A percentile compares a stretch with the other conserved stretches of the same genome.
These are phyloP conservation scores for Picochlorum sp. DNA, from an alignment of 139 green algal genomes.

Conservation along the genomic window DNA sequence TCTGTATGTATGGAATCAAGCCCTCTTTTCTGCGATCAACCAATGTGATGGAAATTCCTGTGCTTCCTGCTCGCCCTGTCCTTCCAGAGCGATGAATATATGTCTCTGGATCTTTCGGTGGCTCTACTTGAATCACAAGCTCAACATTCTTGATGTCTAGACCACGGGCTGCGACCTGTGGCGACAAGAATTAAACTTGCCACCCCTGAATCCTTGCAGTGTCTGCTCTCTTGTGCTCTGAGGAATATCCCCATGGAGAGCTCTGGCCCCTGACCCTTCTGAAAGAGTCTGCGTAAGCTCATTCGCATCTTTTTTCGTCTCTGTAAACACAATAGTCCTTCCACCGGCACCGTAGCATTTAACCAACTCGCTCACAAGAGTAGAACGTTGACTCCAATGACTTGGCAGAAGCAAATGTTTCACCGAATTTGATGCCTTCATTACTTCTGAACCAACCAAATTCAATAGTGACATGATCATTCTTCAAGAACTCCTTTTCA, in stretches of 20 bases:
- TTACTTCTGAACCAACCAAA: slow-evolving; percentile 79
- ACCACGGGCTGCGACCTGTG: slow-evolving; percentile 95
- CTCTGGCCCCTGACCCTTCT: slow-evolving; percentile 46
- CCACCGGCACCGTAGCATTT: slow-evolving; percentile 66
- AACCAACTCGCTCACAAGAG: slow-evolving; percentile 70
- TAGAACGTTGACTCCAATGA: slow-evolving; percentile 69
- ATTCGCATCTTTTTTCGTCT: slow-evolving; percentile 92
- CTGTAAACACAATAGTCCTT: slow-evolving; percentile 90
- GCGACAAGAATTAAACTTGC: slow-evolving; percentile 92
- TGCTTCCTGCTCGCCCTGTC: slow-evolving; percentile 76
- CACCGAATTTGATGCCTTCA: slow-evolving; percentile 84
- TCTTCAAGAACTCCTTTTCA: slow-evolving; percentile 77
- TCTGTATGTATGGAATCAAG: slow-evolving; percentile 75
- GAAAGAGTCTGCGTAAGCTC: slow-evolving; percentile 62
- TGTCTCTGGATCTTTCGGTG: slow-evolving; percentile 81
- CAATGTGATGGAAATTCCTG: slow-evolving; percentile 80
- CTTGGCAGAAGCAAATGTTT: slow-evolving; percentile 84
- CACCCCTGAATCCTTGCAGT: slow-evolving; percentile 9
- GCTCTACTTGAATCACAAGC: slow-evolving; percentile 83
- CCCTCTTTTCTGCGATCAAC: slow-evolving; percentile 70
- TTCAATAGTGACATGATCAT: slow-evolving; percentile 77
- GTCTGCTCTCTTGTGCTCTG: slow-evolving; percentile 64
- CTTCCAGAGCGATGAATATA: slow-evolving; percentile 87
- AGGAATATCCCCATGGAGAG: slow-evolving; percentile 90
- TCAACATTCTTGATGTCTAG: slow-evolving; percentile 96